These are phyloP conservation scores for Calonectria montana DNA, from an alignment of 2,329 filamentous ascomycete genomes.

Conservation along the genomic window DNA sequence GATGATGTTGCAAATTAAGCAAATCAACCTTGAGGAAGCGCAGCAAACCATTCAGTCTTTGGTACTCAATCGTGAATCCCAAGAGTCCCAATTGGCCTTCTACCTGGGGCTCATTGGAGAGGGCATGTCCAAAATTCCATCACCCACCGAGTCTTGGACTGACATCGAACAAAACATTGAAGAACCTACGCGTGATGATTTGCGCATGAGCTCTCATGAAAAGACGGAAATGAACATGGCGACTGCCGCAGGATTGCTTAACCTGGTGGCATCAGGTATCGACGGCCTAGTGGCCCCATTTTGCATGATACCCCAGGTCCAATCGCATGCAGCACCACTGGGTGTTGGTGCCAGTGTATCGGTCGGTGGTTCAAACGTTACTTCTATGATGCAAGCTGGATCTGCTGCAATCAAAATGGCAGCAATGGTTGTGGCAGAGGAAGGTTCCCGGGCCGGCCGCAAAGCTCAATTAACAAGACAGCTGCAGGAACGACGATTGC, in stretches of 20 bases:
- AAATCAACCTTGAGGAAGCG: background rate
- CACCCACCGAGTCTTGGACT: background rate
- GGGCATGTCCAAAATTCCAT: background rate
- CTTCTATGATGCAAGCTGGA: background rate
- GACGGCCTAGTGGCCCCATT: background rate
- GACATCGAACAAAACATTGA: slow-evolving; percentile 7
- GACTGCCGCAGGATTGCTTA: background rate
- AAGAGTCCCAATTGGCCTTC: background rate
- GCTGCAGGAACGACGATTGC: slow-evolving; percentile 16
- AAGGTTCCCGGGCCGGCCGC: background rate
- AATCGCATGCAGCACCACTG: background rate
- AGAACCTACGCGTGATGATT: background rate
- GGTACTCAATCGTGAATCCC: background rate
- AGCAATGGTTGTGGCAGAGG: background rate
- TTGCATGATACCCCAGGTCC: background rate
- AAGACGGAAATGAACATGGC: background rate
- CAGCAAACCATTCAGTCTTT: background rate
- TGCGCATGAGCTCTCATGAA: background rate
- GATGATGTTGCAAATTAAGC: slow-evolving; percentile 6
- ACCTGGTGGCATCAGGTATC: background rate
- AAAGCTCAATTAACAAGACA: background rate
- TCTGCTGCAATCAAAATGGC: background rate
- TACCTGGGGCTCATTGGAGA: background rate
- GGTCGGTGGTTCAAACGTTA: background rate
- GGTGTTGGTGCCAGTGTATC: background rate